phyloP scores from a whole-genome alignment of 1,284 basidiomycete species.

The Schizophyllum amplum region DNA sequence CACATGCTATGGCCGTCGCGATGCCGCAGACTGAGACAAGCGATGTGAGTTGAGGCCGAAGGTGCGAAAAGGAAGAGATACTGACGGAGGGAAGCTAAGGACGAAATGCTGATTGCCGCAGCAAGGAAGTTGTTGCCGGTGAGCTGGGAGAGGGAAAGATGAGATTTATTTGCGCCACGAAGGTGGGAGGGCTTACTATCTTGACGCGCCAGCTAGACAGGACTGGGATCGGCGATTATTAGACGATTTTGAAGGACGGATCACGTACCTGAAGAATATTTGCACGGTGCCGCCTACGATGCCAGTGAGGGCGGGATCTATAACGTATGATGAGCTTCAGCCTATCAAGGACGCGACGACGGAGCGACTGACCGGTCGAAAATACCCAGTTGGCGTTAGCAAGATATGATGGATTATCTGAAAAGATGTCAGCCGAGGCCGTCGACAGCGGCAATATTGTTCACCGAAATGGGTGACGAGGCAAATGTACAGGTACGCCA shows the following conservation, averaged over 20 bases:
- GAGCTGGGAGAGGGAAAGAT: background rate
- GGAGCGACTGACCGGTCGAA: background rate
- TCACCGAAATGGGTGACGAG: conserved; percentile 29
- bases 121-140: background rate
- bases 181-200: background rate
- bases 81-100: background rate
- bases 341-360: background rate
- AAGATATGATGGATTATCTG: conserved; percentile 20
- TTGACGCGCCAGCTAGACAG: background rate
- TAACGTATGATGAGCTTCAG: no score
- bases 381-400: conserved; percentile 19
- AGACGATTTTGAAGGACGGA: background rate
- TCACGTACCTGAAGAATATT: background rate
- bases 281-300: background rate
- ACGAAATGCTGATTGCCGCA: background rate
- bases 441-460: background rate
- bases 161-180: background rate
- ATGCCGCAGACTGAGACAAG: background rate
- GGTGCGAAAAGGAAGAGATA: background rate
- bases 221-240: background rate
- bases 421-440: background rate
- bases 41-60: background rate
- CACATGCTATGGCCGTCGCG: background rate
- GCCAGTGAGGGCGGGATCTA: background rate
- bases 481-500: conserved; percentile 26